Evolutionary conservation across 352 stramenopile genomes (phyloP), one percentile per base, ranked within the genome.

Genomic region (Phytophthora litchii): DNA sequence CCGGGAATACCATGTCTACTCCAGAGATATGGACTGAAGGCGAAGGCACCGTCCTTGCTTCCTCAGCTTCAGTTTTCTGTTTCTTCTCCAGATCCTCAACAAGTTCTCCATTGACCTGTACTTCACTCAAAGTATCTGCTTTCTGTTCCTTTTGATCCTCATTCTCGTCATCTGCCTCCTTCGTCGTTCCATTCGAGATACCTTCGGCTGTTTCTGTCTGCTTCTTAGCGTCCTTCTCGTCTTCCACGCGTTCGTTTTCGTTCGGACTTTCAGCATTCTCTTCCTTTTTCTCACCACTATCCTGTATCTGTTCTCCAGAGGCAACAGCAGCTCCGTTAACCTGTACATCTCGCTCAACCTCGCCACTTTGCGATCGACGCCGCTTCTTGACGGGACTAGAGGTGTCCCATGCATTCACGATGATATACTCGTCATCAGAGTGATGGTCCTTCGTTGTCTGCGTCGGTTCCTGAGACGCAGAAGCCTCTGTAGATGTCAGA

Each of bases 1-100:
- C 56, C 6, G 66, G 57, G 31, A 70, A 70, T 9, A 70, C 52
- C 51, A 72, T 76, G 12, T 76, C 48, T 29, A 56, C 17, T 16
- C 53, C 54, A 36, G 40, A 44, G 19, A 53, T 31, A 46, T 68
- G 44, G 35, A 61, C 50, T 31, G 41, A 56, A 44, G 62, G 55
- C 6, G 54, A 67, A 4, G 42, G 44, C 21, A 13, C 37, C 42
- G 12, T 19, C 20, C n/a, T 44, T 7, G 19, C 21, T 29, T 59
- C 23, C 29, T 34, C 25, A 10, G 13, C 34, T 43, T 52, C 16
- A 27, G 23, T 5, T 27, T 3, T 27, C 10, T 51, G 32, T 13
- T 41, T 36, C 29, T 67, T 38, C 13, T 52, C 31, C 19, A 16
- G 19, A 5, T n/a, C 38, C 17, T 40, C 47, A 44, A 12, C 29